Percentiles rank a stretch among this genome's conserved stretches.
phyloP scores from a whole-genome alignment of 768 basidiomycete species.

The Suillus hirtellus region DNA sequence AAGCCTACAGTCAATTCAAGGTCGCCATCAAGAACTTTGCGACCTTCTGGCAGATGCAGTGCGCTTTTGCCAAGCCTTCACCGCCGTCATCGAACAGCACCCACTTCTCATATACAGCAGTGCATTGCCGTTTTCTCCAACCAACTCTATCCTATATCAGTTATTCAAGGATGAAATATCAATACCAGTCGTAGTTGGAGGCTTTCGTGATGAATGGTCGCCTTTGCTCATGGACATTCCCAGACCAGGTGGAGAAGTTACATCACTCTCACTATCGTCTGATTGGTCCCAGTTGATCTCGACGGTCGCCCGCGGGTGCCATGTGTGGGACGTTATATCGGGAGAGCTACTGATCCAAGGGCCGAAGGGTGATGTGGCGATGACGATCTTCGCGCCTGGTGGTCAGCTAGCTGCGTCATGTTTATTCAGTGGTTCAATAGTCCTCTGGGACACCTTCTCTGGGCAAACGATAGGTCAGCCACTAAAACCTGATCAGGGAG shows the following conservation, averaged over 20 bases:
- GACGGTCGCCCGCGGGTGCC: slow-evolving; percentile 21
- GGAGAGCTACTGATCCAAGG: slow-evolving; percentile 26
- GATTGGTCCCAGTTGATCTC: slow-evolving; percentile 33
- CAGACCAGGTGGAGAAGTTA: slow-evolving; percentile 16
- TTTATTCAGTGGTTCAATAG: slow-evolving; percentile 20
- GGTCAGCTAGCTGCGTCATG: slow-evolving; percentile 28
- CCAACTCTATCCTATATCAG: slow-evolving; percentile 24
- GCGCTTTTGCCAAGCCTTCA: slow-evolving; percentile 34
- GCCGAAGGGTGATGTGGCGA: slow-evolving; percentile 15
- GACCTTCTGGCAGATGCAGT: slow-evolving; percentile 27
- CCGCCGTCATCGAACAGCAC: slow-evolving; percentile 33
- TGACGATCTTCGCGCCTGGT: slow-evolving; percentile 32
- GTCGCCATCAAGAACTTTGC: slow-evolving; percentile 19
- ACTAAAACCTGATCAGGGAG: slow-evolving; percentile 22
- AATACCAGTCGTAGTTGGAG: slow-evolving; percentile 26
- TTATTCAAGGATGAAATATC: slow-evolving; percentile 28
- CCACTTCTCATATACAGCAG: slow-evolving; percentile 33
- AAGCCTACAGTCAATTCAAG: slow-evolving; percentile 17
- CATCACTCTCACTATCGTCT: slow-evolving; percentile 25
- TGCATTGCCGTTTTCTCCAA: slow-evolving; percentile 34
- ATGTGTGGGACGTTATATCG: slow-evolving; percentile 29
- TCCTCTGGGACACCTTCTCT: slow-evolving; percentile 28
- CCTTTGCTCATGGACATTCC: slow-evolving; percentile 33
- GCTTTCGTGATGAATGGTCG: slow-evolving; percentile 32
- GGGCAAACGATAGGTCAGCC: slow-evolving; percentile 20